Conservation (phyloP, 495 filamentous ascomycete species). For the Haplographium delicatum region DNA sequence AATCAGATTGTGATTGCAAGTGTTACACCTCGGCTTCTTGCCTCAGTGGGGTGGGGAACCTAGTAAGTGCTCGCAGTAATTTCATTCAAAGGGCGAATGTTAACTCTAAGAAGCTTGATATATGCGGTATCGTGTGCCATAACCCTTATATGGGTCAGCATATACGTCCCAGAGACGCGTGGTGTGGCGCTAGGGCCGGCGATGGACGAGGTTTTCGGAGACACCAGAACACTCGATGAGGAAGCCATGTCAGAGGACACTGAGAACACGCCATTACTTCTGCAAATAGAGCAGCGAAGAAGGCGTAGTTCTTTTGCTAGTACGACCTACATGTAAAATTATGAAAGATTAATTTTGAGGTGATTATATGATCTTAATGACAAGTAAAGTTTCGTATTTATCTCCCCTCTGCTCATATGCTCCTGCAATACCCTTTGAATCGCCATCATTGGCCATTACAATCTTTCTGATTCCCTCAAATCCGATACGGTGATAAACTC, state of each 20-base stretch:
- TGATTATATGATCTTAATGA: too few relatives aligned
- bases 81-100: not conserved
- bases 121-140: not conserved
- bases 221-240: not conserved
- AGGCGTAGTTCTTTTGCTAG: too few relatives aligned
- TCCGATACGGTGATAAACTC: too few relatives aligned
- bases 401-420: too few relatives aligned
- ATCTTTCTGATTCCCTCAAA: too few relatives aligned
- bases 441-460: too few relatives aligned
- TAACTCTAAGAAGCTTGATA: too few relatives aligned
- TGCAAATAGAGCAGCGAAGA: not conserved
- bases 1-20: not conserved
- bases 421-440: too few relatives aligned
- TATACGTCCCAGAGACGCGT: not conserved
- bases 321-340: too few relatives aligned
- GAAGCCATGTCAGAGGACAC: not conserved
- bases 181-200: not conserved
- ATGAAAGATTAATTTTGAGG: too few relatives aligned
- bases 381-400: too few relatives aligned
- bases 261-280: not conserved
- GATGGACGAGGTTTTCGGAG: constrained; percentile 1
- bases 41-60: not conserved
- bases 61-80: not conserved
- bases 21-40: not conserved
- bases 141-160: not conserved